phyloP scores from a whole-genome alignment of 2,329 filamentous ascomycete genomes.

The Helotiales sp. region DNA sequence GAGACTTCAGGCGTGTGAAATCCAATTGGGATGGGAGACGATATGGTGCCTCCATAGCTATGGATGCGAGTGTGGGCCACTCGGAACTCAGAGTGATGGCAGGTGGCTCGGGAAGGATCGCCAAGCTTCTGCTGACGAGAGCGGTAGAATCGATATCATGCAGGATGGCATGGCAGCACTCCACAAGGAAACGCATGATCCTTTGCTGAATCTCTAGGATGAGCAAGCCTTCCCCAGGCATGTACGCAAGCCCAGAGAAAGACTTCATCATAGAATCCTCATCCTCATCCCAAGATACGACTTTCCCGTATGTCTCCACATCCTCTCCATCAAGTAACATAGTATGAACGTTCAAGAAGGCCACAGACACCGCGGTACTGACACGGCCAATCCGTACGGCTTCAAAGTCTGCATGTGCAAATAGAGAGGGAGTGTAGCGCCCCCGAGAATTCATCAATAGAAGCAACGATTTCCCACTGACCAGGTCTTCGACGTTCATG shows the following conservation, averaged over 20 bases:
- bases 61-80: conserved; percentile 28
- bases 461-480: too few species aligned
- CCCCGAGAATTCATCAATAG: too few species aligned
- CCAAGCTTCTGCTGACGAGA: conserved; percentile 39
- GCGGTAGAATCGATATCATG: conserved; percentile 51
- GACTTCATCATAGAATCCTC: too few species aligned
- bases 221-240: conserved; percentile 53
- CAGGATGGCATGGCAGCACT: conserved; percentile 53
- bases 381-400: too few species aligned
- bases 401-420: too few species aligned
- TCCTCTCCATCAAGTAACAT: too few species aligned
- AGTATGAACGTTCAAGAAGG: too few species aligned
- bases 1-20: conserved; percentile 49
- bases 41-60: conserved; percentile 56
- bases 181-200: conserved; percentile 54
- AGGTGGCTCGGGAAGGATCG: conserved; percentile 47
- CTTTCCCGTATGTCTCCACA: too few species aligned
- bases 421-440: too few species aligned
- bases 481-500: too few species aligned
- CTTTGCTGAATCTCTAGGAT: conserved; percentile 57
- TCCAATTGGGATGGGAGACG: conserved; percentile 53
- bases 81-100: conserved; percentile 42
- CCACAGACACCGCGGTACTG: too few species aligned
- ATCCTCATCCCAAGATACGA: too few species aligned
- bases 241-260: conserved; percentile 45